Conservation (phyloP, 495 filamentous ascomycete species). For the Baudoinia panamericana region DNA sequence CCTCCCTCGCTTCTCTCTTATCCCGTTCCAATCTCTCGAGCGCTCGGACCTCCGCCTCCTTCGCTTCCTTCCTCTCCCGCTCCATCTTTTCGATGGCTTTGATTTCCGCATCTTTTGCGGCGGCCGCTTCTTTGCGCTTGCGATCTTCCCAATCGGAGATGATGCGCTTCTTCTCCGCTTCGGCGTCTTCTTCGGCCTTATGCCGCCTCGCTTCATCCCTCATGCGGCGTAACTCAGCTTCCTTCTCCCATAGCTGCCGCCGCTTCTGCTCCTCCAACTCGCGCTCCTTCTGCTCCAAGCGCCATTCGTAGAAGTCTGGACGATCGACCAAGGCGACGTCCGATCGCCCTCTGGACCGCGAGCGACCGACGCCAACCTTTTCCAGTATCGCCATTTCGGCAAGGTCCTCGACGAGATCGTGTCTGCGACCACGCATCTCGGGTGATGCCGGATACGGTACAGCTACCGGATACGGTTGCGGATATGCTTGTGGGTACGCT, state of each 20-base stretch:
- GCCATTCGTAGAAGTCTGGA: slow-evolving; percentile 8
- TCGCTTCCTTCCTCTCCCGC: slow-evolving; percentile 22
- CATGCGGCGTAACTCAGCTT: slow-evolving; percentile 15
- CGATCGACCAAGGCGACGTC: slow-evolving; percentile 14
- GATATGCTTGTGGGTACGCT: neutral
- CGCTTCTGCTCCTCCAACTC: slow-evolving; percentile 13
- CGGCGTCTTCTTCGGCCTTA: slow-evolving; percentile 20
- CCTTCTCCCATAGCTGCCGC: slow-evolving; percentile 8
- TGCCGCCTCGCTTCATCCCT: slow-evolving; percentile 15
- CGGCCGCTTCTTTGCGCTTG: slow-evolving; percentile 22
- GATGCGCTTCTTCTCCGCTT: slow-evolving; percentile 20
- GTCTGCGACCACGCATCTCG: slow-evolving; percentile 17
- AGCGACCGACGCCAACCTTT: slow-evolving; percentile 12
- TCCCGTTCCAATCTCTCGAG: slow-evolving; percentile 23
- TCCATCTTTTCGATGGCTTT: slow-evolving; percentile 19
- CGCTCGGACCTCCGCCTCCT: slow-evolving; percentile 18
- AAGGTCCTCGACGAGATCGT: slow-evolving; percentile 23
- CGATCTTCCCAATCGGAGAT: slow-evolving; percentile 25
- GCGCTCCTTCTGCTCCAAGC: slow-evolving; percentile 14
- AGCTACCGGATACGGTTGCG: neutral
- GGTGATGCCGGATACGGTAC: slow-evolving; percentile 6
- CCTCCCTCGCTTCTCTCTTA: slow-evolving; percentile 19
- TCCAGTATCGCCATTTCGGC: slow-evolving; percentile 21
- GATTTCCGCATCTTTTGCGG: slow-evolving; percentile 20
- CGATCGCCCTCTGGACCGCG: slow-evolving; percentile 21